These are phyloP conservation scores for Alternaria incomplexa DNA, from an alignment of 2,329 filamentous ascomycete species.

Conservation along the genomic window DNA sequence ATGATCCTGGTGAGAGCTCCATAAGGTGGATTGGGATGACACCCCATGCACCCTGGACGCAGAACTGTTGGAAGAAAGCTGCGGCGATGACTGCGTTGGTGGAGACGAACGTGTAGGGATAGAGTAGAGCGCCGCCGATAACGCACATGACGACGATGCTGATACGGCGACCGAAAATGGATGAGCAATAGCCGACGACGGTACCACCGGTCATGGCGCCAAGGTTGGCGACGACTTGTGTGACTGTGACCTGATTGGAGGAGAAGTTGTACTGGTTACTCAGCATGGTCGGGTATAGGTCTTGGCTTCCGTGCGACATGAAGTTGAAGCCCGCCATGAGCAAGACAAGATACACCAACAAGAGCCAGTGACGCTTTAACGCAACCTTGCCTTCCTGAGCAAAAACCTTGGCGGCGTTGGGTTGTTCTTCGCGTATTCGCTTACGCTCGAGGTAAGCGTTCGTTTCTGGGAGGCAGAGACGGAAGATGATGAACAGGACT, in stretches of 20 bases:
- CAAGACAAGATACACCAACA: conserved; percentile 81
- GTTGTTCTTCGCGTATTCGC: conserved; percentile 63
- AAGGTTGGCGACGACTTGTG: conserved; percentile 58
- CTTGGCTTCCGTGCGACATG: conserved; percentile 80
- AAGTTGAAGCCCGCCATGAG: conserved; percentile 94
- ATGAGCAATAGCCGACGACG: conserved; percentile 53
- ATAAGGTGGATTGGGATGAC: conserved; percentile 71
- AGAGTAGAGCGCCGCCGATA: conserved; percentile 76
- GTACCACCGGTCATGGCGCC: conserved; percentile 58
- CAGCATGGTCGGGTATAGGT: conserved; percentile 67
- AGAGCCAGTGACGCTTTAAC: conserved; percentile 77
- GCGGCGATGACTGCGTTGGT: conserved; percentile 72
- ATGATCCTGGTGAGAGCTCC: conserved; percentile 74
- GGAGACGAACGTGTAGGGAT: conserved; percentile 78
- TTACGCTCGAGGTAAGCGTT: conserved; percentile 72
- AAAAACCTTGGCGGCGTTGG: conserved; percentile 71
- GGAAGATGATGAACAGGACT: conserved; percentile 78
- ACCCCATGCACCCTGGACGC: conserved; percentile 53
- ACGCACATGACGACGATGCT: conserved; percentile 58
- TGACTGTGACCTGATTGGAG: conserved; percentile 54
- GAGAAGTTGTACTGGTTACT: conserved; percentile 64
- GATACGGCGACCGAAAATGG: conserved; percentile 56
- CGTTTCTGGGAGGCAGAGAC: conserved; percentile 80
- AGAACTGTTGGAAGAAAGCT: conserved; percentile 76
- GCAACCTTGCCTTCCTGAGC: conserved; percentile 79